Conservation (phyloP, 805 yeast genomes). For the Blastobotrys robertii region DNA sequence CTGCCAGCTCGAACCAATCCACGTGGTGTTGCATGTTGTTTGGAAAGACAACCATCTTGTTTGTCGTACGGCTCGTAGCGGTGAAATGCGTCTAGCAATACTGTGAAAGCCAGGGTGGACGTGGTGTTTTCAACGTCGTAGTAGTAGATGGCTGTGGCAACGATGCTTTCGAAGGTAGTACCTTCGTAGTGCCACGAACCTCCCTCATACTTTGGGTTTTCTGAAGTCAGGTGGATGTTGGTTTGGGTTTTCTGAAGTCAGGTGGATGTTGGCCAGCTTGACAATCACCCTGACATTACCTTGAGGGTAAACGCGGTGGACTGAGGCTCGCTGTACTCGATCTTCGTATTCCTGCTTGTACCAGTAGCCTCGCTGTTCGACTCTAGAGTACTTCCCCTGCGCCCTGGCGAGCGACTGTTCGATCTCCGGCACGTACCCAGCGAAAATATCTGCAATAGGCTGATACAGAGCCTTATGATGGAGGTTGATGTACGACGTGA, state of each 20-base stretch:
- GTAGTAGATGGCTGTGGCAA: conserved; percentile 34
- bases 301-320: neutral
- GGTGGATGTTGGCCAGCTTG: conserved; percentile 33
- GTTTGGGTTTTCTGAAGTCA: conserved; percentile 21
- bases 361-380: neutral
- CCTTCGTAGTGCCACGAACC: conserved; percentile 40
- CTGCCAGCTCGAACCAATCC: conserved; percentile 31
- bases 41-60: conserved; percentile 31
- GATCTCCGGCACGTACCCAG: conserved; percentile 27
- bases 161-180: conserved; percentile 32
- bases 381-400: neutral
- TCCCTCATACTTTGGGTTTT: conserved; percentile 30
- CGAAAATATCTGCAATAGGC: conserved; percentile 27
- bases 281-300: conserved; percentile 29
- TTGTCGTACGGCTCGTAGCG: conserved; percentile 30
- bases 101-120: conserved; percentile 28
- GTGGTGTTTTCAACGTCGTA: conserved; percentile 32
- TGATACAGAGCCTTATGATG: conserved; percentile 26
- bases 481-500: conserved; percentile 32
- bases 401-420: conserved; percentile 21
- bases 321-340: neutral
- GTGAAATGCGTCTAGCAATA: conserved; percentile 20
- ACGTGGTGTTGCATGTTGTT: conserved; percentile 34
- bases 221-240: conserved; percentile 26
- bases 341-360: neutral